Conservation (phyloP, 2,329 filamentous ascomycete species). For the Trichoderma sp. region DNA sequence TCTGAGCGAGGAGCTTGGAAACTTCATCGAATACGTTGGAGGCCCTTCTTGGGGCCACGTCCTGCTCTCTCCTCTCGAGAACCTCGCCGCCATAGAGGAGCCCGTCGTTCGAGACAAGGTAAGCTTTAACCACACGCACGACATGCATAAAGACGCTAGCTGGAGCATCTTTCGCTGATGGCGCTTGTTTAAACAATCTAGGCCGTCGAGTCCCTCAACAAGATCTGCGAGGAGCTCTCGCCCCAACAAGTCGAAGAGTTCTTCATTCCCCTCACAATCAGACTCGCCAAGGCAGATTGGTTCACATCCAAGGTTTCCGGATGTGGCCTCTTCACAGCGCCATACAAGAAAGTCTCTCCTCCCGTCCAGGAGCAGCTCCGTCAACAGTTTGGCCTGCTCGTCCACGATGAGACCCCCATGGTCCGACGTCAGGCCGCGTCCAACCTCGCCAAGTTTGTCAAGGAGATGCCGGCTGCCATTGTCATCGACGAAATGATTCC, state of each 20-base stretch:
- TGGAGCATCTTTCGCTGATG: conserved; percentile 24
- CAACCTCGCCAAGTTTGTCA: conserved; percentile 95
- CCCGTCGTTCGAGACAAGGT: conserved; percentile 98
- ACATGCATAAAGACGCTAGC: conserved; percentile 3
- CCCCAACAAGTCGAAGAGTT: conserved; percentile 93
- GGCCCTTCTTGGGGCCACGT: conserved; percentile 93
- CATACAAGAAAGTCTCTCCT: conserved; percentile 88
- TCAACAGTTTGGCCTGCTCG: conserved; percentile 87
- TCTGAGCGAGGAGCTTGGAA: conserved; percentile 93
- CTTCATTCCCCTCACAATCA: conserved; percentile 93
- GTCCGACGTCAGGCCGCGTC: conserved; percentile 95
- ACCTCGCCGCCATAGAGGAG: conserved; percentile 97
- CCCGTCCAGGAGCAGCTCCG: conserved; percentile 89
- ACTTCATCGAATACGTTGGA: conserved; percentile 96
- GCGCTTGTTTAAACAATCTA: conserved; percentile 43
- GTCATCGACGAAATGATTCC: conserved; percentile 99
- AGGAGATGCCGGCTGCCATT: conserved; percentile 88
- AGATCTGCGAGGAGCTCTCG: conserved; percentile 93
- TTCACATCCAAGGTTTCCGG: conserved; percentile 99
- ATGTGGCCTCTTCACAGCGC: conserved; percentile 89
- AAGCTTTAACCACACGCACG: conserved; percentile 36
- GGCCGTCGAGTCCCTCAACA: conserved; percentile 99
- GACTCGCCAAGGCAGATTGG: conserved; percentile 99
- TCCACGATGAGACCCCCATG: conserved; percentile 99
- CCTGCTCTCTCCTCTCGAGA: conserved; percentile 94